Conservation (phyloP, 805 yeast species). For the Wickerhamiella sergipiensis region DNA sequence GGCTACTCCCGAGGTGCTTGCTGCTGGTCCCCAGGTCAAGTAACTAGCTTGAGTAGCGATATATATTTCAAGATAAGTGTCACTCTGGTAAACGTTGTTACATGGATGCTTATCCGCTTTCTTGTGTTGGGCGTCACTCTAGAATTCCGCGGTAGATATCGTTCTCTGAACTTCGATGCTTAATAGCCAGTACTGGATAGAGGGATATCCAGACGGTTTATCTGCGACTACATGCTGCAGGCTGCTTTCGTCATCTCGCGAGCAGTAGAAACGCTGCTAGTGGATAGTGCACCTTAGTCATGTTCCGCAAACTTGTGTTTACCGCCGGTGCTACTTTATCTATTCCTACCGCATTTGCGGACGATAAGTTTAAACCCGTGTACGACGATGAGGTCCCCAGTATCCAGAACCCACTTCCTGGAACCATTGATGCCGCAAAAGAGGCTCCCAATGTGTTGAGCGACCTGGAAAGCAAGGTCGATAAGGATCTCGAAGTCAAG, state of each 20-base stretch:
- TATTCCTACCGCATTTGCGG: slow-evolving; percentile 6
- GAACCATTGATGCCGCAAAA: slow-evolving; percentile 15
- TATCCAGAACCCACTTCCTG: slow-evolving; percentile 18
- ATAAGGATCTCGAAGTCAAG: slow-evolving; percentile 8
- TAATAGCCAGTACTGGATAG: no score
- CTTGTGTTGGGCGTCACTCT: no score
- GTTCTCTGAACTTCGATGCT: no score
- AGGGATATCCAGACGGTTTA: no score
- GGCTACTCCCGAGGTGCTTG: slow-evolving; percentile 73
- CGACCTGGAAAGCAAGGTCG: slow-evolving; percentile 22
- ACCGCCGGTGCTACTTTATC: slow-evolving; percentile 5
- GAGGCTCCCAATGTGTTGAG: slow-evolving; percentile 9
- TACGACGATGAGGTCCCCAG: slow-evolving; percentile 20
- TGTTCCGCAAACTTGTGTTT: neutral
- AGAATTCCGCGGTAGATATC: no score
- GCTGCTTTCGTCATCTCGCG: no score
- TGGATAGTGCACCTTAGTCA: neutral
- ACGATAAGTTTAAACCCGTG: slow-evolving; percentile 15
- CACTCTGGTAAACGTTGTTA: no score
- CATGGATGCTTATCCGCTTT: no score
- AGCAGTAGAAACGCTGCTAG: neutral
- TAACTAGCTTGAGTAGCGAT: neutral
- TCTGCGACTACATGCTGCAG: no score
- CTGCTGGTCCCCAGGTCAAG: slow-evolving; percentile 64
- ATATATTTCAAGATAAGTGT: neutral